Conservation (phyloP, 2,329 filamentous ascomycete genomes). For the Aspergillus ibericus region DNA sequence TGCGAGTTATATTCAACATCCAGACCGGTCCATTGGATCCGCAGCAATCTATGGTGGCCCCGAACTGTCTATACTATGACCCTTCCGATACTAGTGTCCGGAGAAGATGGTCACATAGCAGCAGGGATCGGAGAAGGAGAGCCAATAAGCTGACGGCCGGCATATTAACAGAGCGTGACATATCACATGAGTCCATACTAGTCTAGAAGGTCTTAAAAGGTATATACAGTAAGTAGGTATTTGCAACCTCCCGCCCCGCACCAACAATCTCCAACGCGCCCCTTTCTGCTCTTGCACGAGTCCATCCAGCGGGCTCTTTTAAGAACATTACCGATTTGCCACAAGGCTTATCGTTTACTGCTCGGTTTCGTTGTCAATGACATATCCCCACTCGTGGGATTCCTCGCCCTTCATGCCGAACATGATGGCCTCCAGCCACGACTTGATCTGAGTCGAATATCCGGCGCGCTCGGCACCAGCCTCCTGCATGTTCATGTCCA, state of each 20-base stretch:
- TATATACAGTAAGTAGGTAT: not conserved
- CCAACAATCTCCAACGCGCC: not conserved
- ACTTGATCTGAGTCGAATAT: constrained; percentile 56
- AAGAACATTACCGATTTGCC: not conserved
- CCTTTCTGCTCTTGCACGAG: not conserved
- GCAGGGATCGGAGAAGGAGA: too few species aligned
- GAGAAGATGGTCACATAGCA: too few species aligned
- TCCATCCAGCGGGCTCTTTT: not conserved
- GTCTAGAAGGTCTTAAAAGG: not conserved
- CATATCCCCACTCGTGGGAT: constrained; percentile 68
- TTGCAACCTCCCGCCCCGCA: not conserved
- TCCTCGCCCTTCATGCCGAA: constrained; percentile 68
- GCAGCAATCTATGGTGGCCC: too few species aligned
- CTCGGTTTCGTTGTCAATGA: constrained; percentile 60
- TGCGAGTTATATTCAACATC: too few species aligned
- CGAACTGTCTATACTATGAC: too few species aligned
- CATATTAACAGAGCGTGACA: not conserved
- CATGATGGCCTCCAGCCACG: constrained; percentile 71
- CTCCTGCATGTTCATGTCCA: constrained; percentile 57
- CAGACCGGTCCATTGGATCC: too few species aligned
- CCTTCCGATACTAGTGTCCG: too few species aligned
- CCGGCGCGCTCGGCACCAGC: constrained; percentile 30
- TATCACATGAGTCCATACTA: not conserved
- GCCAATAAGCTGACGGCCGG: not conserved
- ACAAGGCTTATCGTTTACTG: constrained; percentile 15